These are phyloP conservation scores for Paracamarosporium sp. DNA, from an alignment of 2,329 filamentous ascomycete genomes.

Conservation along the genomic window DNA sequence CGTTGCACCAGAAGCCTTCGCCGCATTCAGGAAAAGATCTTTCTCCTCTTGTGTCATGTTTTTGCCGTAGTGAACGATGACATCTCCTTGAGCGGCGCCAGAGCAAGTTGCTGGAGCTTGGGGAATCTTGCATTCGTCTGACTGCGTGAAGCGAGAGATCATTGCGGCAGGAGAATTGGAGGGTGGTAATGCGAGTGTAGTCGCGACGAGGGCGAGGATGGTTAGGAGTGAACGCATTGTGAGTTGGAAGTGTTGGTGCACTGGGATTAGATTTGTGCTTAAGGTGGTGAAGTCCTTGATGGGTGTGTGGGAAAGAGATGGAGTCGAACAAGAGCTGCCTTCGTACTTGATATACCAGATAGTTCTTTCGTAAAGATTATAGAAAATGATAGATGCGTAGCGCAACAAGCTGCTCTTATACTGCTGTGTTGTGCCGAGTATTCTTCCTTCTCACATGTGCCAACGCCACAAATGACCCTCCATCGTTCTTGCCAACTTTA, in stretches of 20 bases:
- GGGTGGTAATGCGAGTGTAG: background rate
- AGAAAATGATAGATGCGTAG: background rate
- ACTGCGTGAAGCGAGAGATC: background rate
- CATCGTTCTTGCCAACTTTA: background rate
- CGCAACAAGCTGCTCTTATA: background rate
- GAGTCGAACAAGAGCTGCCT: background rate
- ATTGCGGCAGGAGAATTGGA: background rate
- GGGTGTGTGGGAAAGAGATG: background rate
- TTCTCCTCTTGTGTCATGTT: conserved; percentile 2
- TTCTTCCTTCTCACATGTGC: too few relatives aligned
- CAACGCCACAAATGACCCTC: too few relatives aligned
- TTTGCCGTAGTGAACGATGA: conserved; percentile 22
- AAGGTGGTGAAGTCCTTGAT: background rate
- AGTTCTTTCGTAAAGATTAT: background rate
- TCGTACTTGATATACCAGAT: background rate
- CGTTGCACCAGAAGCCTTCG: conserved; percentile 16
- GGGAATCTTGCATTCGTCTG: conserved; percentile 17
- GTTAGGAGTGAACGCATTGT: background rate
- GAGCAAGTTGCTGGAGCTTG: conserved; percentile 16
- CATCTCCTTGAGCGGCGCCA: conserved; percentile 17
- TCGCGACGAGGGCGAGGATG: background rate
- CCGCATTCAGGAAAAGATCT: conserved; percentile 16
- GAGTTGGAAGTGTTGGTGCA: background rate
- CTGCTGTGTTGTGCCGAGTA: background rate
- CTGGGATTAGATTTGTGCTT: too few relatives aligned